A percentile compares a stretch with the other conserved stretches of the same genome.
Evolutionary conservation across 352 stramenopile genomes (phyloP).

Genomic region (Phytophthora pini): DNA sequence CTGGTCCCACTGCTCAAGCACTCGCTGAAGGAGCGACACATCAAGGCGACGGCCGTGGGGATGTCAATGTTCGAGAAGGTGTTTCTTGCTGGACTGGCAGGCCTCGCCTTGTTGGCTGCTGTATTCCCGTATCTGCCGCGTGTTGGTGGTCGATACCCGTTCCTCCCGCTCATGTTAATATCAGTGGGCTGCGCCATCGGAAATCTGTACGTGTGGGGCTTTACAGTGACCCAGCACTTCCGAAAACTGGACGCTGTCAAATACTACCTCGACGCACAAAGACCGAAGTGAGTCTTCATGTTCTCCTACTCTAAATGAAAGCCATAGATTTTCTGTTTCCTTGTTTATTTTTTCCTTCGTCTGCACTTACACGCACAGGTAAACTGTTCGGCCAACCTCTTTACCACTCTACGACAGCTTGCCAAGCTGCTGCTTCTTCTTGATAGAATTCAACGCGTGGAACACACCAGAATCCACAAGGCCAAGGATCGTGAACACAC

Average conservation of each 20-base stretch:
- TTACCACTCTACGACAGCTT: conserved; percentile 60
- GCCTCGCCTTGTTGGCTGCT: conserved; percentile 41
- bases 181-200: conserved; percentile 75
- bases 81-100: conserved; percentile 55
- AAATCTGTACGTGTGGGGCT: conserved; percentile 82
- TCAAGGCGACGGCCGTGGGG: conserved; percentile 64
- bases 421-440: conserved; percentile 85
- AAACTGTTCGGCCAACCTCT: conserved; percentile 12
- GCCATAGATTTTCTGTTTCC: conserved; percentile 29
- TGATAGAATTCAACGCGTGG: conserved; percentile 83
- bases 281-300: conserved; percentile 19
- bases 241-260: conserved; percentile 74
- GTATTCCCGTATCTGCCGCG: conserved; percentile 65
- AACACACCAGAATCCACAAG: conserved; percentile 85
- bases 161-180: conserved; percentile 84
- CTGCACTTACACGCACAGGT: conserved; percentile 24
- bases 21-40: conserved; percentile 73
- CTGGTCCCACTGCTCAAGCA: conserved; percentile 75
- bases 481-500: conserved; percentile 87
- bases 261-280: conserved; percentile 61
- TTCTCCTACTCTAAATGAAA: conserved; percentile 13
- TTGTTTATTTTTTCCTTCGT: conserved; percentile 17
- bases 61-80: conserved; percentile 63
- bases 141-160: conserved; percentile 59
- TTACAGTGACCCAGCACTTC: conserved; percentile 67